These are phyloP conservation scores for Psilocybe cyanescens DNA, from an alignment of 768 basidiomycete species.

Conservation along the genomic window DNA sequence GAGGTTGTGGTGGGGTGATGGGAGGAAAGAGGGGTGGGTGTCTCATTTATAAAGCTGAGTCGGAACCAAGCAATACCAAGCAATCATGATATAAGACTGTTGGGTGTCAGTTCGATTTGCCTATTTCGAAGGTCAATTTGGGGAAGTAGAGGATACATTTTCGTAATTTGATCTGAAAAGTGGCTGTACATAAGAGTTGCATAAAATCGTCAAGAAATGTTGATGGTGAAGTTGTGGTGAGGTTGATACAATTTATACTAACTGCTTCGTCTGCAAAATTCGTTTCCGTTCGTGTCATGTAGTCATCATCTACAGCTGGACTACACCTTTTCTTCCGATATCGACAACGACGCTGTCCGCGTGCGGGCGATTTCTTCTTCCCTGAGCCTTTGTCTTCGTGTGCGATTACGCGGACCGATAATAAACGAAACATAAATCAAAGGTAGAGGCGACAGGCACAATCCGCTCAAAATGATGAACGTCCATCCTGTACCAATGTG, in stretches of 20 bases:
- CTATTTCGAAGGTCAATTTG: not conserved
- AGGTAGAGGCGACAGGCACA: conserved; percentile 51
- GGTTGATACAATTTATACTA: not conserved
- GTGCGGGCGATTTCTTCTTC: conserved; percentile 12
- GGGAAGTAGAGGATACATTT: too few relatives aligned
- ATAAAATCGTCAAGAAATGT: not conserved
- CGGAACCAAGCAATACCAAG: not conserved
- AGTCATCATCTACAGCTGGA: not conserved
- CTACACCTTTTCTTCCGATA: conserved; percentile 1
- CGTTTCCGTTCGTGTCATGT: not conserved
- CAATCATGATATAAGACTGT: not conserved
- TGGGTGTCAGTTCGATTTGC: not conserved
- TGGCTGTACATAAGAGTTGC: too few relatives aligned
- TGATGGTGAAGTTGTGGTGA: not conserved
- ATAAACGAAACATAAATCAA: conserved; percentile 52
- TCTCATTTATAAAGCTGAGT: not conserved
- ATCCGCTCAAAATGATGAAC: conserved; percentile 58
- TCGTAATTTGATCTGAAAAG: not conserved
- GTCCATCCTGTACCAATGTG: conserved; percentile 71
- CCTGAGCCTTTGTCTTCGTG: conserved; percentile 16
- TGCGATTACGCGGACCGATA: conserved; percentile 60
- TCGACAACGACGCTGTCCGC: not conserved
- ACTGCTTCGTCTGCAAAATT: not conserved
- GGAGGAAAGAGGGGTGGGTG: not conserved
- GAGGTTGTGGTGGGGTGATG: not conserved